Base-by-base conservation (phyloP, 1,284 basidiomycete genomes). In the Phenoliferia sp. region DNA sequence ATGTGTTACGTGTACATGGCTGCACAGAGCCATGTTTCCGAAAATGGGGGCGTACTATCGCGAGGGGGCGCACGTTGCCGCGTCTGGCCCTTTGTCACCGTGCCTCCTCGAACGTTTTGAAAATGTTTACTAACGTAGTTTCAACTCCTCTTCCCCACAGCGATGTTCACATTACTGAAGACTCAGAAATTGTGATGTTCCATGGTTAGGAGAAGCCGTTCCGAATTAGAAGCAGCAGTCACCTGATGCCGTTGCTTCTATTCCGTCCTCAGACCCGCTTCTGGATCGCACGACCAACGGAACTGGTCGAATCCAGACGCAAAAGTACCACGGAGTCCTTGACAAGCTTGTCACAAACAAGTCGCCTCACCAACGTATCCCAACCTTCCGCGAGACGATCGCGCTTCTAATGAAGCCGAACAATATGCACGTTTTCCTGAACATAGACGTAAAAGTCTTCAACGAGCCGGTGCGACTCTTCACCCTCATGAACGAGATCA, bases 401-500 rank as follows among this genome's bases (percentile, higher is more conserved):
- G 85, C 83, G 50, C 81, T 96, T 64, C 83, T 97, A 58, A 92
- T 94, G 88, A 82, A 82, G 78, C 78, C 79, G 36, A 90, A 90
- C 78, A 93, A 94, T 80, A 83, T 80, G 29, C 89, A 93, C 75
- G 88, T 92, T 77, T 87, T 87, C 74, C 89, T 97, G 78, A 92
- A 96, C 79, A 86, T 77, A 52, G 55, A 57, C 26, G 31, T 57
- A 29, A 57, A 59, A 35, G 9, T 90, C 50, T 88, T 93, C 77
- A 98, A 96, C 78, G 86, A 95, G 75, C 94, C 96, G 0, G 87
- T 87, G 61, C 85, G 86, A 50, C 84, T 99, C 50, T 99, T 99
- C 81, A 80, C 81, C 22, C 83, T 97, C 58, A 94, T 99, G 87
- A 85, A 90, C 80, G 80, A 80, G 56, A 84, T 87, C 68, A 87